phyloP scores from a whole-genome alignment of 2,329 filamentous ascomycete genomes.

The Monilinia laxa region DNA sequence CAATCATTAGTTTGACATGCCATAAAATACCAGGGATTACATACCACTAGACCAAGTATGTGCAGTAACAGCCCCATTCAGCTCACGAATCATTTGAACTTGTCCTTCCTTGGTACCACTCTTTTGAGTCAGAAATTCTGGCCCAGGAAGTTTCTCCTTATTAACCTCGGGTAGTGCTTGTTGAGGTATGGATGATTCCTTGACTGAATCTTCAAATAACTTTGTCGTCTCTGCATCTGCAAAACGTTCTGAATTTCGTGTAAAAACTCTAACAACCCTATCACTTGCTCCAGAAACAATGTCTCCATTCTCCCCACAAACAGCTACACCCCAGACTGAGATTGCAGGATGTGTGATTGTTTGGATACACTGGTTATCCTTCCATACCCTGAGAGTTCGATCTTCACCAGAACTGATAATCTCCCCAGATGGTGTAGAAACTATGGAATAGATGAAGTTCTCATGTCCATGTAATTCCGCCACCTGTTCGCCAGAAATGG shows the following conservation, averaged over 20 bases:
- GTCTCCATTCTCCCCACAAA: slow-evolving; percentile 77
- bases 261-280: slow-evolving; percentile 80
- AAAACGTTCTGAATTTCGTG: slow-evolving; percentile 64
- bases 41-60: slow-evolving; percentile 73
- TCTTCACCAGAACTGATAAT: slow-evolving; percentile 92
- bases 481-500: slow-evolving; percentile 71
- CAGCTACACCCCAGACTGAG: slow-evolving; percentile 92
- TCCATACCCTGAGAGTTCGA: slow-evolving; percentile 89
- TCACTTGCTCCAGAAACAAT: slow-evolving; percentile 95
- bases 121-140: slow-evolving; percentile 79
- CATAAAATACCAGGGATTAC: slow-evolving; percentile 1
- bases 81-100: slow-evolving; percentile 84
- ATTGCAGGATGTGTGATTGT: slow-evolving; percentile 97
- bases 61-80: slow-evolving; percentile 77
- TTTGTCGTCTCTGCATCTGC: slow-evolving; percentile 68
- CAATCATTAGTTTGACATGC: slow-evolving; percentile 19
- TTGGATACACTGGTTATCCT: slow-evolving; percentile 77
- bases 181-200: slow-evolving; percentile 80
- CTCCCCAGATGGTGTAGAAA: slow-evolving; percentile 76
- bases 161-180: slow-evolving; percentile 82
- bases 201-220: slow-evolving; percentile 79
- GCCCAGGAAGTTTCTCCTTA: slow-evolving; percentile 86
- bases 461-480: slow-evolving; percentile 84
- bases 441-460: slow-evolving; percentile 88
- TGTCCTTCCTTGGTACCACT: slow-evolving; percentile 95